Evolutionary conservation across 306 rosid species (phyloP), one percentile per base, ranked within the genome.

Genomic region (Corylus americana): DNA sequence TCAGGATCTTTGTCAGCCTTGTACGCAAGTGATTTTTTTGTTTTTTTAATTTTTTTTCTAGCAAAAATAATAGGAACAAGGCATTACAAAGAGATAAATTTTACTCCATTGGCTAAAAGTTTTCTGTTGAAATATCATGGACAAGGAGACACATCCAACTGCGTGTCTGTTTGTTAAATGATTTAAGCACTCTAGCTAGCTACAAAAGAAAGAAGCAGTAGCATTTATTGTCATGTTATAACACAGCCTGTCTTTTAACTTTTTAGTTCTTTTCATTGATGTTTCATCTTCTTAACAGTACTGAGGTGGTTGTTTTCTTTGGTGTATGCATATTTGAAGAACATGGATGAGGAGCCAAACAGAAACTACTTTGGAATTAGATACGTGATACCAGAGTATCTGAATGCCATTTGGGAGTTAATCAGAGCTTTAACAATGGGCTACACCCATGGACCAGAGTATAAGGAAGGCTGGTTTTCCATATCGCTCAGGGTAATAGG

Each of bases 371-470:
- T 87, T 44, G 89, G 89, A 71, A 47, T 90, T 27, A 79, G 76
- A 74, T 83, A 81, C 69, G 18, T 85, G 70, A 77, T 90, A 16
- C 79, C 86, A 5, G 35, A 18, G 83, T 77, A 90, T 86, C 68
- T 91, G 74, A 93, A 80, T 86, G 98, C 93, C 61, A 59, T 84
- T 9, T 90, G 95, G 95, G 97, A 91, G 88, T 87, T 93, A 47
- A 70, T 89, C 45, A 84, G 93, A 86, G 81, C 91, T 53, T 82
- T 89, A 16, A 77, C 79, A 73, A 91, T 90, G 74, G 91, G 90
- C 18, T 91, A 85, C 77, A 48, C 71, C 11, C 70, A 81, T 53
- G 98, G 98, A 74, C 76, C 86, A 75, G 92, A 85, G 63, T 91
- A 91, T 50, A 85, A 58, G 70, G 93, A 93, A 75, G 90, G 92